phyloP scores from a whole-genome alignment of 1,284 basidiomycete species.

The Papiliotrema flavescens region DNA sequence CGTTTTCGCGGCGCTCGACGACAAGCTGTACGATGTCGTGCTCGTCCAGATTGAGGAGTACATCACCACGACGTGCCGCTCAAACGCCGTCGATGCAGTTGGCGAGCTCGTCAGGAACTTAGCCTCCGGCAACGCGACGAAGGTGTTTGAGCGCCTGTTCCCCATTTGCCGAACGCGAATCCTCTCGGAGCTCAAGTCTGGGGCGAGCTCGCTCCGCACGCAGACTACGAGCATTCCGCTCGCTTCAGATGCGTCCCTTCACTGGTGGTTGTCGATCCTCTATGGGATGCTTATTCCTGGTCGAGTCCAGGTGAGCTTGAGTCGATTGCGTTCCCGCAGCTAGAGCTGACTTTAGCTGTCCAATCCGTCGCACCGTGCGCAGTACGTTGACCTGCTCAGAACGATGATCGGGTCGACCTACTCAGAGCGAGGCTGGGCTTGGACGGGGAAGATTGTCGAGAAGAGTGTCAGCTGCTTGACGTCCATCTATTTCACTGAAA shows the following conservation, averaged over 20 bases:
- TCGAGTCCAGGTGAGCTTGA: slow-evolving; percentile 20
- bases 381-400: slow-evolving; percentile 60
- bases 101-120: slow-evolving; percentile 86
- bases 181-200: slow-evolving; percentile 78
- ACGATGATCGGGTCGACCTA: slow-evolving; percentile 74
- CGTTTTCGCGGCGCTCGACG: slow-evolving; percentile 82
- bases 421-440: slow-evolving; percentile 84
- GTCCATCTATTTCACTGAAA: slow-evolving; percentile 74
- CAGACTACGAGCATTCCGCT: slow-evolving; percentile 79
- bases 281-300: slow-evolving; percentile 39
- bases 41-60: slow-evolving; percentile 84
- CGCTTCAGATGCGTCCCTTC: slow-evolving; percentile 84
- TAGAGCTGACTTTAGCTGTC: slow-evolving; percentile 19
- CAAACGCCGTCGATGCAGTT: slow-evolving; percentile 84
- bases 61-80: slow-evolving; percentile 69
- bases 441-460: slow-evolving; percentile 73
- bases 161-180: slow-evolving; percentile 78
- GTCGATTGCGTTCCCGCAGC: not conserved
- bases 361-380: slow-evolving; percentile 17
- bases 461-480: slow-evolving; percentile 73
- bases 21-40: slow-evolving; percentile 79
- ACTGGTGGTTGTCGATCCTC: slow-evolving; percentile 63
- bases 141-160: slow-evolving; percentile 75
- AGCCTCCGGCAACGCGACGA: slow-evolving; percentile 71
- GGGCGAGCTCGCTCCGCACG: slow-evolving; percentile 86